Evolutionary conservation across 1,139 yeast genomes (phyloP), one percentile per base, ranked within the genome.

Genomic region (Pichia sp.): DNA sequence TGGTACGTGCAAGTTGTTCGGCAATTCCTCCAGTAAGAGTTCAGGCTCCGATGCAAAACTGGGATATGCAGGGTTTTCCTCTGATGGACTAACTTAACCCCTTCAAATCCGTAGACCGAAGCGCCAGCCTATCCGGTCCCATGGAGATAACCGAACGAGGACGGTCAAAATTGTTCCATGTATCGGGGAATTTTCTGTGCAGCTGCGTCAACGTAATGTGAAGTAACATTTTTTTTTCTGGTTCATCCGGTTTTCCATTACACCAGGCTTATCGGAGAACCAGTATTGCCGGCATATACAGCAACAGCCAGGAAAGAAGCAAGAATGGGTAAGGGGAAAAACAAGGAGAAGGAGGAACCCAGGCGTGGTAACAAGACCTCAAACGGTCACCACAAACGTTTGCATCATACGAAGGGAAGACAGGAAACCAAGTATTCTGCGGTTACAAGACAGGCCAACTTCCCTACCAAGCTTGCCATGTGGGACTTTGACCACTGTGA

Each of bases 401-500:
- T 78, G 55, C 82, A 79, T 58, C 54, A 58, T 24, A 75, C 75
- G 47, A 74, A 80, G 52, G 80, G 81, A 1, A 71, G 80, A 48
- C 83, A 78, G 60, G 84, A 80, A 64, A 62, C 68, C 16, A 62
- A 67, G 24, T 65, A 63, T 41, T 58, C 64, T 1, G 50, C 62
- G 0, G 51, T 55, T n/a, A 58, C 57, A 12, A 57, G 58, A 16
- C 58, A 58, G 29, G 63, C 62, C 29, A 73, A 75, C 49, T 84
- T 85, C 63, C 93, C 91, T 1, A 80, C 85, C 29, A 85, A 85
- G 65, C 65, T 87, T 43, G 93, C 92, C 10, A 87, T 87, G 95
- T 87, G 95, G 97, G 93, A 93, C 71, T 93, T 95, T 67, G 96
- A 92, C 64, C 99, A 93, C 69, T 93, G 99, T 73, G 99, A 93